Percentiles rank a stretch among this genome's conserved stretches.
phyloP scores from a whole-genome alignment of 2,329 filamentous ascomycete genomes.

The Purpureocillium takamizusanense region DNA sequence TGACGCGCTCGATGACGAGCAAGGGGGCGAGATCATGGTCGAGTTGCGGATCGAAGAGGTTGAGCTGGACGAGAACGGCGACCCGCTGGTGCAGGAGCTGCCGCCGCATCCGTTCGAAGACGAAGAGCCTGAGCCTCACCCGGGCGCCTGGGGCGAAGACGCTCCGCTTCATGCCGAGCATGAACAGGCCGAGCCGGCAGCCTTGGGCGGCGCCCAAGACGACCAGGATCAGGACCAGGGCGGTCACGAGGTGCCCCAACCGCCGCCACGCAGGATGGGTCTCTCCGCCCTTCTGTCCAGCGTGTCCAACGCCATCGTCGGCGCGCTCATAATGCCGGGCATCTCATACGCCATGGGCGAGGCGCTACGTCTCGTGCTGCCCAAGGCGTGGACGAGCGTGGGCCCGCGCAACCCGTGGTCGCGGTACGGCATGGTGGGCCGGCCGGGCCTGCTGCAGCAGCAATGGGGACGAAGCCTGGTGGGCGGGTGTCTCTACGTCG shows the following conservation, averaged over 20 bases:
- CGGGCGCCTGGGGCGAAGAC: too few relatives aligned
- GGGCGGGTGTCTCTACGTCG: slow-evolving; percentile 81
- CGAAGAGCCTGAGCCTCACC: not conserved
- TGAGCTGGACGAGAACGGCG: slow-evolving; percentile 28
- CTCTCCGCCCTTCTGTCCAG: slow-evolving; percentile 28
- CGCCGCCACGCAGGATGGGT: slow-evolving; percentile 23
- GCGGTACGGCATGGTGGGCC: slow-evolving; percentile 16
- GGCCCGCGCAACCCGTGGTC: slow-evolving; percentile 18
- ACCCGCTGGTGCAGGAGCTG: slow-evolving; percentile 7
- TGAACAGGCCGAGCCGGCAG: not conserved
- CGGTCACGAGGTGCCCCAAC: slow-evolving; percentile 22
- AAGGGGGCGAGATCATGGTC: slow-evolving; percentile 8
- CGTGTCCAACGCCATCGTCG: slow-evolving; percentile 40
- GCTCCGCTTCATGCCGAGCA: too few relatives aligned
- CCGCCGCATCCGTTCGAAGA: slow-evolving; percentile 1
- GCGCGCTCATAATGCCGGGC: slow-evolving; percentile 65
- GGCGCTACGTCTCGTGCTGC: slow-evolving; percentile 58
- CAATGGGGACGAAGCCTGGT: slow-evolving; percentile 84
- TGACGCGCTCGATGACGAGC: slow-evolving; percentile 11
- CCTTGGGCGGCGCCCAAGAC: not conserved
- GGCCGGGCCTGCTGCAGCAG: slow-evolving; percentile 65
- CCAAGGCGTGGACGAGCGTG: slow-evolving; percentile 53
- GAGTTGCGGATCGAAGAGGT: slow-evolving; percentile 18
- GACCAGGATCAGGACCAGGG: slow-evolving; percentile 11
- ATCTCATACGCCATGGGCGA: slow-evolving; percentile 75